A percentile compares a stretch with the other conserved stretches of the same genome.
phyloP scores from a whole-genome alignment of 2,329 filamentous ascomycete species.

The Xylariaceae sp. region DNA sequence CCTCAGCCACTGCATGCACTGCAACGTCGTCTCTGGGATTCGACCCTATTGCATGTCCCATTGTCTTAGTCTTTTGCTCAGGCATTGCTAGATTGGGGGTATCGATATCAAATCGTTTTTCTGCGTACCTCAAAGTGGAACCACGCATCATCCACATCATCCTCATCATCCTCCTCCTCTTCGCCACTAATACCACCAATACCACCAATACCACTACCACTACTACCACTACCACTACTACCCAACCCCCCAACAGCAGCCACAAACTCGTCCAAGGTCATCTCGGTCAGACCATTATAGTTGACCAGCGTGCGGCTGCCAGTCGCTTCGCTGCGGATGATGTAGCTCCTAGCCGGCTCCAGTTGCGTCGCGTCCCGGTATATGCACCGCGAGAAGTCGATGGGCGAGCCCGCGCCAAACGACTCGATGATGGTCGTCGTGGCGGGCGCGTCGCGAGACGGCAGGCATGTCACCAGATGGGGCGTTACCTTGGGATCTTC shows the following conservation, averaged over 20 bases:
- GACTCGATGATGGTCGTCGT: constrained; percentile 49
- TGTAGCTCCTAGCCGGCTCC: constrained; percentile 62
- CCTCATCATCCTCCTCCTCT: too few species aligned
- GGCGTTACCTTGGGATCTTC: constrained; percentile 27
- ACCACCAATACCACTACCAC: too few species aligned
- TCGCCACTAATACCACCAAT: too few species aligned
- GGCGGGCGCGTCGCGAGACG: constrained; percentile 45
- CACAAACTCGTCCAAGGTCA: constrained; percentile 58
- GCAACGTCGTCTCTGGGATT: constrained; percentile 53
- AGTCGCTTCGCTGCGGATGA: constrained; percentile 55
- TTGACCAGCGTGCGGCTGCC: constrained; percentile 66
- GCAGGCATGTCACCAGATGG: constrained; percentile 50
- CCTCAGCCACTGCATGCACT: constrained; percentile 55
- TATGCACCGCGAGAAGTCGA: constrained; percentile 53
- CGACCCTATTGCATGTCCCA: constrained; percentile 46
- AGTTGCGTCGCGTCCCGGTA: constrained; percentile 45
- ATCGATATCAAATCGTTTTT: constrained; percentile 13
- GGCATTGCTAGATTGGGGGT: constrained; percentile 18
- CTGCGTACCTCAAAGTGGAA: constrained; percentile 64
- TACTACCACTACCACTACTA: constrained; percentile 9
- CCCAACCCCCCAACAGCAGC: constrained; percentile 34
- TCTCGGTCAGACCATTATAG: constrained; percentile 61
- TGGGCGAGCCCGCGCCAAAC: constrained; percentile 38
- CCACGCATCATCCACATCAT: constrained; percentile 41
- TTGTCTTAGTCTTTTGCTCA: too few species aligned